phyloP scores from a whole-genome alignment of 805 yeast genomes.

The Myxozyma kluyveri region DNA sequence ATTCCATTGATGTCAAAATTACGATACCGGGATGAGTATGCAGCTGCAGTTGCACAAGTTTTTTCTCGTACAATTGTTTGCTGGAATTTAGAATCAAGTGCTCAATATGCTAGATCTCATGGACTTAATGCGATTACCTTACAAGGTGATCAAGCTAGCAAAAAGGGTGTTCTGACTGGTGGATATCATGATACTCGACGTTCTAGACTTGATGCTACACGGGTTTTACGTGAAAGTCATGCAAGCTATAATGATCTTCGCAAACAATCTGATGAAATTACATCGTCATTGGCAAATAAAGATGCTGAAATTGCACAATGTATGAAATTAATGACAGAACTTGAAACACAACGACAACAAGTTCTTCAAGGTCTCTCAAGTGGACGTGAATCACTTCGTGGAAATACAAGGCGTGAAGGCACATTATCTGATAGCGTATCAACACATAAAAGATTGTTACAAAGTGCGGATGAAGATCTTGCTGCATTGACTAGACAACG shows the following conservation, averaged over 20 bases:
- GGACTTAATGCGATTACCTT: conserved; percentile 77
- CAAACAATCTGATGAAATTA: conserved; percentile 43
- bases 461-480: conserved; percentile 44
- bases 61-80: conserved; percentile 82
- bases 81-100: conserved; percentile 62
- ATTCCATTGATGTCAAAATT: conserved; percentile 78
- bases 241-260: conserved; percentile 47
- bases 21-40: conserved; percentile 55
- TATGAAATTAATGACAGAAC: conserved; percentile 28
- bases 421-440: neutral
- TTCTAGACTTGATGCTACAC: conserved; percentile 70
- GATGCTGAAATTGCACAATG: conserved; percentile 53
- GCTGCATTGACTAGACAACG: conserved; percentile 45
- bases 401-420: conserved; percentile 6
- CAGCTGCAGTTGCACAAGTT: conserved; percentile 69
- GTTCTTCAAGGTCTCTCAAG: conserved; percentile 46
- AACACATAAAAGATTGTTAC: conserved; percentile 41
- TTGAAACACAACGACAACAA: conserved; percentile 44
- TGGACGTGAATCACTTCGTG: conserved; percentile 40
- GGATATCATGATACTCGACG: conserved; percentile 72
- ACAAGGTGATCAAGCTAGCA: conserved; percentile 88
- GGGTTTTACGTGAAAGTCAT: conserved; percentile 52
- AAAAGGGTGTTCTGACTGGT: conserved; percentile 81
- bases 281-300: conserved; percentile 41
- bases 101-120: conserved; percentile 59